Percentiles rank a stretch among this genome's conserved stretches.
Conservation (phyloP, 441 rosid species). For the Euphorbia schlechtendalii region DNA sequence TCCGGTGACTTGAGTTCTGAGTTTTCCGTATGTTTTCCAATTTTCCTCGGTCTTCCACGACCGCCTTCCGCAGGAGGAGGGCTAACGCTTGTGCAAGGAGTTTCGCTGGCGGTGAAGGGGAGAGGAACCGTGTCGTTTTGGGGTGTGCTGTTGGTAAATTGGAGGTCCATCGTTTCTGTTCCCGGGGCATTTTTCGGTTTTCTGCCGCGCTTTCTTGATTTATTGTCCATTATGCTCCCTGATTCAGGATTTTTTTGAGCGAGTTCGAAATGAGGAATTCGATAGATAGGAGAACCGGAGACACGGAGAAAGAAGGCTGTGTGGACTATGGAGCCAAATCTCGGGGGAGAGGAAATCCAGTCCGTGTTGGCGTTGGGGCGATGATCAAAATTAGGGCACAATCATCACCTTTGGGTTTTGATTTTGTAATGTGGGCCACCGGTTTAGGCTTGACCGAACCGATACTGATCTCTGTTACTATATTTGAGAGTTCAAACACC, state of each 20-base stretch:
- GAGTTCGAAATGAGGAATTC: background rate
- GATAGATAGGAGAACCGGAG: background rate
- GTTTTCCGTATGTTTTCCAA: slow-evolving; percentile 9
- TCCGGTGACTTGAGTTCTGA: slow-evolving; percentile 13
- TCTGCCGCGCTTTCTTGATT: slow-evolving; percentile 19
- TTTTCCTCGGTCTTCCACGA: slow-evolving; percentile 15
- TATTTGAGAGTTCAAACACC: too few relatives aligned
- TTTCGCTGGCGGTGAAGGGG: slow-evolving; percentile 6
- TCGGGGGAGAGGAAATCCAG: background rate
- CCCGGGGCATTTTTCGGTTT: slow-evolving; percentile 7
- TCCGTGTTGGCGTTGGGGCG: background rate
- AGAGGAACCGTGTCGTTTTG: slow-evolving; percentile 11
- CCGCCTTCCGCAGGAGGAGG: slow-evolving; percentile 7
- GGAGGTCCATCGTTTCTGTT: slow-evolving; percentile 11
- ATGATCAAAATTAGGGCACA: background rate
- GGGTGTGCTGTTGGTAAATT: slow-evolving; percentile 1
- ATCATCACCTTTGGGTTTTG: background rate
- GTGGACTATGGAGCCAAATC: too few relatives aligned
- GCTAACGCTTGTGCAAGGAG: background rate
- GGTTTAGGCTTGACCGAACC: background rate
- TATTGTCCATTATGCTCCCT: slow-evolving; percentile 23
- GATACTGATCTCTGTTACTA: too few relatives aligned
- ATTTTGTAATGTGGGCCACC: background rate
- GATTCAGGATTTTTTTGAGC: background rate
- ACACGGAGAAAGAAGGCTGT: background rate